Conservation (phyloP, 495 filamentous ascomycete genomes). For the Mycothermus thermophilus region DNA sequence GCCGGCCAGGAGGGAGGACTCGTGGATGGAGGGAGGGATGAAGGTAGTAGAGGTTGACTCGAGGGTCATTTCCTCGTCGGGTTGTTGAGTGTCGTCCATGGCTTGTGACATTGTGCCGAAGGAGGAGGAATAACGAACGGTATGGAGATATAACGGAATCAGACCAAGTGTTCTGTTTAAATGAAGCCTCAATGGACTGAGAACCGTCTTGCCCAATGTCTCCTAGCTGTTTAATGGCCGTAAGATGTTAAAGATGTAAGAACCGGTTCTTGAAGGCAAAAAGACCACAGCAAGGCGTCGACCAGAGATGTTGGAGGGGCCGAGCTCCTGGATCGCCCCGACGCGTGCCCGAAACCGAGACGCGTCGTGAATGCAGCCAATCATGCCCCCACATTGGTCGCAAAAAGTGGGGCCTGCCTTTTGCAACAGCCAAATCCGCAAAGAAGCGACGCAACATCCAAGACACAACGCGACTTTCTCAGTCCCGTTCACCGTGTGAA, state of each 20-base stretch:
- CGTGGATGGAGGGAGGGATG: constrained; percentile 66
- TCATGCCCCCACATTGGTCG: background rate
- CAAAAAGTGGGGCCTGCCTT: background rate
- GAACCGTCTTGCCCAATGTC: too few species aligned
- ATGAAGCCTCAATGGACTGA: too few species aligned
- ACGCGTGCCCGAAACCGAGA: constrained; percentile 2
- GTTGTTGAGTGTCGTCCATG: constrained; percentile 27
- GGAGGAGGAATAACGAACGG: too few species aligned
- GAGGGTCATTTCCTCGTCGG: constrained; percentile 33
- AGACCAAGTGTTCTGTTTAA: too few species aligned
- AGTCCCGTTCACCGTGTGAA: background rate
- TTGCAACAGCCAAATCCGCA: background rate
- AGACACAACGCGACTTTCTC: background rate
- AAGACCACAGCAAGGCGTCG: too few species aligned
- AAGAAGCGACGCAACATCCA: background rate
- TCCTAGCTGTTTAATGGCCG: too few species aligned
- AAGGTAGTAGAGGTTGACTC: constrained; percentile 49
- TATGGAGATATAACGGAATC: too few species aligned
- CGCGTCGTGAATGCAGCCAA: constrained; percentile 6
- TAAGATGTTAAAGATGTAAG: too few species aligned
- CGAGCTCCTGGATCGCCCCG: too few species aligned
- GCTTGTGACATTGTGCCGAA: too few species aligned
- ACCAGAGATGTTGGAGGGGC: too few species aligned
- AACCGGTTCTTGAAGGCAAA: too few species aligned
- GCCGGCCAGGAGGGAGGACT: constrained; percentile 47